A percentile compares a stretch with the other conserved stretches of the same genome.
Evolutionary conservation across 2,329 filamentous ascomycete genomes (phyloP).

Genomic region (Colletotrichum tabaci): DNA sequence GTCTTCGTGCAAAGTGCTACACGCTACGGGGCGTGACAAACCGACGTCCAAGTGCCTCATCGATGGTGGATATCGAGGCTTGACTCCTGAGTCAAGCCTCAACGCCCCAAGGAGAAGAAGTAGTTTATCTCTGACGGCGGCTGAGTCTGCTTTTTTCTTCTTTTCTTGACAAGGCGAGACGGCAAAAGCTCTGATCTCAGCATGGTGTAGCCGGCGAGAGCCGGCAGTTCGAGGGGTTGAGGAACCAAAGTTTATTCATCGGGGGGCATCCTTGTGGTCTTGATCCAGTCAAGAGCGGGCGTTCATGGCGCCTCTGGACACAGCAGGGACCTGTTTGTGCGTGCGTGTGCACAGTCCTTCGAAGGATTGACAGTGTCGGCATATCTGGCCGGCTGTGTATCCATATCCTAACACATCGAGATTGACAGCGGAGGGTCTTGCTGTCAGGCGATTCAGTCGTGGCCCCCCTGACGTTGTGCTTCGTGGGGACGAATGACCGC

Average conservation of each 20-base stretch:
- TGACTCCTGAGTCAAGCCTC: conserved; percentile 22
- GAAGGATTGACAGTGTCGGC: conserved; percentile 29
- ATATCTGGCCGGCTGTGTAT: conserved; percentile 25
- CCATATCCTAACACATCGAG: background rate
- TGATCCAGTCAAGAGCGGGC: background rate
- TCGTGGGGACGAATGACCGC: conserved; percentile 19
- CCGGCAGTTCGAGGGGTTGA: conserved; percentile 37
- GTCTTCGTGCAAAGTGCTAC: conserved; percentile 9
- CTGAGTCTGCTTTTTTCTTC: background rate
- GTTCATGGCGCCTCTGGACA: background rate
- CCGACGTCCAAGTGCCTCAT: background rate
- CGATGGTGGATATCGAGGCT: background rate
- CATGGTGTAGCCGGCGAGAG: conserved; percentile 23
- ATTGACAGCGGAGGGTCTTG: conserved; percentile 29
- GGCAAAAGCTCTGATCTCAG: conserved; percentile 23
- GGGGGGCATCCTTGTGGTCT: background rate
- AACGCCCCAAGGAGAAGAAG: background rate
- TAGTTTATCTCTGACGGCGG: conserved; percentile 4
- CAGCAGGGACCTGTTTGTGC: conserved; percentile 8
- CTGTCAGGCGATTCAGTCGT: conserved; percentile 25
- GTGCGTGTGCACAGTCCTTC: conserved; percentile 32
- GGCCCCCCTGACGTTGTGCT: conserved; percentile 12
- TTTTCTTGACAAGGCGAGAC: background rate
- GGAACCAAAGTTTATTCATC: conserved; percentile 16
- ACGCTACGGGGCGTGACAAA: conserved; percentile 20